Percentiles rank a stretch among this genome's conserved stretches.
These are phyloP conservation scores for Dictyostelium capitatum DNA, from an alignment of 78 protist genomes.

Conservation along the genomic window DNA sequence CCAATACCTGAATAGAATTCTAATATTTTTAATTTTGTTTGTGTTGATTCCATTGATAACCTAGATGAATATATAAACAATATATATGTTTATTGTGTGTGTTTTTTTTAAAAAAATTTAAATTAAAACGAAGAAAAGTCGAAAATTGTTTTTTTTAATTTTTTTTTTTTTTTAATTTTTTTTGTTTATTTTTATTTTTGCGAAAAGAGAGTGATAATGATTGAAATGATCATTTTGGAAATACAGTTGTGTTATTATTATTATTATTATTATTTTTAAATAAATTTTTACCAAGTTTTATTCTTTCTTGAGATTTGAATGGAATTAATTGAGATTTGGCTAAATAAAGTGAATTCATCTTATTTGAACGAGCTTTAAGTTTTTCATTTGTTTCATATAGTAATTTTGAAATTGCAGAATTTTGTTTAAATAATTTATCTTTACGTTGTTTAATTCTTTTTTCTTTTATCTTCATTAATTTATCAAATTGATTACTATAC, in stretches of 20 bases:
- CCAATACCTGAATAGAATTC: constrained; percentile 78
- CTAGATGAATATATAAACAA: too few relatives aligned
- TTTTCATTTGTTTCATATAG: constrained; percentile 59
- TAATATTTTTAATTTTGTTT: constrained; percentile 19
- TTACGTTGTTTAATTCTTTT: constrained; percentile 64
- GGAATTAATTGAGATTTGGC: constrained; percentile 54
- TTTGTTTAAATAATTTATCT: constrained; percentile 38
- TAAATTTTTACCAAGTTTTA: constrained; percentile 42
- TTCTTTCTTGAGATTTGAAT: constrained; percentile 49
- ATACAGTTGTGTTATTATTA: too few relatives aligned
- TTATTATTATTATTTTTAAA: too few relatives aligned
- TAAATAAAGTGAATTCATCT: constrained; percentile 39
- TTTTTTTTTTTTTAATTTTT: too few relatives aligned
- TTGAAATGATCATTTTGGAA: too few relatives aligned
- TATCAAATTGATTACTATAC: constrained; percentile 35
- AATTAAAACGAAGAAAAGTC: too few relatives aligned
- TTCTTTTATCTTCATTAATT: constrained; percentile 48
- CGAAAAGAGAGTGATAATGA: too few relatives aligned
- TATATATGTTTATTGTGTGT: too few relatives aligned
- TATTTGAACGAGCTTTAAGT: constrained; percentile 28
- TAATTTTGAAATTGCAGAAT: constrained; percentile 31
- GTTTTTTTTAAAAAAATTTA: too few relatives aligned
- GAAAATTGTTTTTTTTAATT: too few relatives aligned
- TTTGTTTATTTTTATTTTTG: too few relatives aligned
- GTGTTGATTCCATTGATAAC: too few relatives aligned